Evolutionary conservation across 257 asterid genomes (phyloP), one percentile per base, ranked within the genome.

Genomic region (Oldenlandia corymbosa): DNA sequence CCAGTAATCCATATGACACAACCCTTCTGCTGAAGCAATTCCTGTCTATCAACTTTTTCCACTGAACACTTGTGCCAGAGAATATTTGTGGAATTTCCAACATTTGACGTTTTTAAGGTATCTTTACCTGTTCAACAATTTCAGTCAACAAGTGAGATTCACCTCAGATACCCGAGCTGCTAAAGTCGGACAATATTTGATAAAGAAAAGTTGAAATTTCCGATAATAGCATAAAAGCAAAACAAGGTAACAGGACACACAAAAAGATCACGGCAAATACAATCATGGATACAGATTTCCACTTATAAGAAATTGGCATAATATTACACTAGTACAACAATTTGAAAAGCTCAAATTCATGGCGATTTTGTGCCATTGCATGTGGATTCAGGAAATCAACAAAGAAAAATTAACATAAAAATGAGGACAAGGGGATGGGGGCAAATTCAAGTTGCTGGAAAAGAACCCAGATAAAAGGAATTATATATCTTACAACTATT

Each of bases 1-100:
- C 99, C 99, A 64, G 99, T 93, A 60, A 93, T 80, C 99, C 99
- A 93, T 75, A 93, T 71, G 65, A 90, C 96, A 79, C 97, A 88
- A 20, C 99, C 99, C 81, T 84, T 93, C 73, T 93, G 99, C 76
- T 83, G 88, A 68, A 93, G 96, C 86, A 93, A 71, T 62, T 78
- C 79, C 78, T 93, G 75, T 73, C 99, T 80, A 46, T 90, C 95
- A 34, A 70, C 75, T 78, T 83, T 93, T 47, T 82, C 91, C 49
- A 93, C 93, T 42, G 96, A 71, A 62, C 97, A 88, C 69, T 86
- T 84, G 77, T 93, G 99, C 99, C 99, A 93, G 55, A 79, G 76
- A 59, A 93, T 86, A 81, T 93, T 85, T 2, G 91, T 73, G 14
- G 96, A 85, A 68, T 79, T 93, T 60, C 94, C 95, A n/a, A 72